These are phyloP conservation scores for Whalleya microplaca DNA, from an alignment of 2,329 filamentous ascomycete genomes.

Conservation along the genomic window DNA sequence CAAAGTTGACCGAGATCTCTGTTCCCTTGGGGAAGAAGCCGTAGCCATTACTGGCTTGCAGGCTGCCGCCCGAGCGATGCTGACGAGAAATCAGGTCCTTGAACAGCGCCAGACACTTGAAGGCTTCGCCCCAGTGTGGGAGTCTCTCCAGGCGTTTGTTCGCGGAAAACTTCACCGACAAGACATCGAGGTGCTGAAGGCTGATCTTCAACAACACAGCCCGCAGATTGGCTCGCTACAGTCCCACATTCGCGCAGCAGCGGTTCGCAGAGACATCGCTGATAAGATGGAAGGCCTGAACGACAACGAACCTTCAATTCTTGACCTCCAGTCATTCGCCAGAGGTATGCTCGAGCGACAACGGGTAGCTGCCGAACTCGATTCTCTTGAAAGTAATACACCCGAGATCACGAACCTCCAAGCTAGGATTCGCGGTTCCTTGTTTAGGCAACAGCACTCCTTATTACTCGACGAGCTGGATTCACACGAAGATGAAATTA, in stretches of 20 bases:
- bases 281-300: constrained; percentile 51
- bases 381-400: constrained; percentile 62
- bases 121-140: constrained; percentile 54
- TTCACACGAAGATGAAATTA: constrained; percentile 67
- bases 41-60: constrained; percentile 52
- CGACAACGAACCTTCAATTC: constrained; percentile 47
- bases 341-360: constrained; percentile 65
- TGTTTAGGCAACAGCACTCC: constrained; percentile 63
- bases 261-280: constrained; percentile 55
- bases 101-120: constrained; percentile 55
- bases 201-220: constrained; percentile 51
- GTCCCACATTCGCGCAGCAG: constrained; percentile 56
- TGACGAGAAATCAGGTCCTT: constrained; percentile 59
- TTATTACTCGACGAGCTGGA: constrained; percentile 71
- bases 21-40: constrained; percentile 29
- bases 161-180: constrained; percentile 55
- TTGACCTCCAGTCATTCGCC: constrained; percentile 60
- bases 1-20: constrained; percentile 46
- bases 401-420: constrained; percentile 66
- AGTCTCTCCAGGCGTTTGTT: constrained; percentile 49
- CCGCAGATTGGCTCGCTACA: constrained; percentile 53
- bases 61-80: constrained; percentile 66
- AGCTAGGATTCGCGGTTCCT: constrained; percentile 66
- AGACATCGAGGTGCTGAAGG: constrained; percentile 47
- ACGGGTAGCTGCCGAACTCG: constrained; percentile 51